Base-by-base conservation (phyloP, 495 filamentous ascomycete species). In the Trypethelium eluteriae region DNA sequence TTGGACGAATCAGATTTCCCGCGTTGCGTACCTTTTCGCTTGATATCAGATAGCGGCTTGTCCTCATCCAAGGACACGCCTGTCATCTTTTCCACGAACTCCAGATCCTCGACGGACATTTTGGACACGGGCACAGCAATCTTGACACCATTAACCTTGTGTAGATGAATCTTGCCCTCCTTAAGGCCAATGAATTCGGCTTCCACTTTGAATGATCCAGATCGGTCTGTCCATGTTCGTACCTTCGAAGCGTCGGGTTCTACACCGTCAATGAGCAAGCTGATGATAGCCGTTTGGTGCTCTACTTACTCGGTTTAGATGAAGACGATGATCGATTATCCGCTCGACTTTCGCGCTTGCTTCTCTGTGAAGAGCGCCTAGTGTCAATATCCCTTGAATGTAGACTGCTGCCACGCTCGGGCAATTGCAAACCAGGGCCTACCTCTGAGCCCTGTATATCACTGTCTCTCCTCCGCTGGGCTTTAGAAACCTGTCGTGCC, bases 91-190 rank as follows among this genome's bases (percentile, higher is more conserved):
- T 99, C 94, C 39, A 98, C 93, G 68, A 94, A 97, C 78, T 96
- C 93, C 35, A 99, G 79, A 76, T 99, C 94, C 71, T 92, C 89
- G 50, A 92, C 80, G 2, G 93, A 91, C 94, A 99, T 99, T 76
- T 98, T 98, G 10, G 85, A 77, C 46, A 96, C 85, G 35, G 94
- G 93, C 3, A 99, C 94, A 7, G 94, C 94, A 76, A 99, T 99
- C 76, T 97, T 96, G 62, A 99, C 91, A 11, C 94, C 94, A 73
- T 99, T 99, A 74, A 88, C 81, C 80, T 99, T 99, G 79, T 99
- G 94, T 4, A 99, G 82, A 76, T 98, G 94, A 68, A 99, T 94
- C 79, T 99, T 98, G 57, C 92, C 91, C 75, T 98, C 94, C 74
- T 85, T 88, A 34, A 96, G 80, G 18, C 93, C 95, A 67, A 98